These are phyloP conservation scores for Paecilomyces niveus DNA, from an alignment of 2,329 filamentous ascomycete species.

Conservation along the genomic window DNA sequence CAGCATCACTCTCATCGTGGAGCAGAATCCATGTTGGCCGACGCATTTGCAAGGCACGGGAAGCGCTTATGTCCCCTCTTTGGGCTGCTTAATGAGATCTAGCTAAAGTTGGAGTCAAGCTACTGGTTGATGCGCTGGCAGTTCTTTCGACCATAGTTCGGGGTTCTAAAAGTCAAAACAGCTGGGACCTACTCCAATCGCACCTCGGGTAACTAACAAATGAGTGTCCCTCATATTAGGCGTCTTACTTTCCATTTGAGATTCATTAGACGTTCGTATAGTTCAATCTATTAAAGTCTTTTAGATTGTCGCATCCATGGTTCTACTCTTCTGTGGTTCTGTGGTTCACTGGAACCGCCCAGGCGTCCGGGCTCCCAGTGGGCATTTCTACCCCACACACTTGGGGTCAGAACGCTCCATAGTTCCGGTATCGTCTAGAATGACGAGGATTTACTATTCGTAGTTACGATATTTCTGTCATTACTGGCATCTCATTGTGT, in stretches of 20 bases:
- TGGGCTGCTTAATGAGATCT: neutral
- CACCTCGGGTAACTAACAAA: too few relatives aligned
- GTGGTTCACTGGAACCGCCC: neutral
- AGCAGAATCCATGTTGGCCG: neutral
- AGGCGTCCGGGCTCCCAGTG: neutral
- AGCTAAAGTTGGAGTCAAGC: neutral
- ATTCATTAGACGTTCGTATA: neutral
- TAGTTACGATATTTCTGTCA: too few relatives aligned
- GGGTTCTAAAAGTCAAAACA: neutral
- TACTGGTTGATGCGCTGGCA: neutral
- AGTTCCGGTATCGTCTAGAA: neutral
- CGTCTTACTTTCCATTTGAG: neutral
- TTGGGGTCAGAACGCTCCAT: neutral
- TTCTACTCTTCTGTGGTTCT: neutral
- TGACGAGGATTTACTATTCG: neutral
- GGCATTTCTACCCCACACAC: neutral
- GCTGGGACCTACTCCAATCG: neutral
- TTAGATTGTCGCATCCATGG: neutral
- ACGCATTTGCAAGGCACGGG: neutral
- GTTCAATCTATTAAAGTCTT: neutral
- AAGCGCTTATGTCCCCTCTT: neutral
- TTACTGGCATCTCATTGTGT: too few relatives aligned
- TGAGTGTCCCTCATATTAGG: too few relatives aligned
- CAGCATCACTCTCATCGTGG: neutral
- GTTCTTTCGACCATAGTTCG: neutral